Evolutionary conservation across 306 rosid genomes (phyloP), one percentile per base, ranked within the genome.

Genomic region (Pueraria montana): DNA sequence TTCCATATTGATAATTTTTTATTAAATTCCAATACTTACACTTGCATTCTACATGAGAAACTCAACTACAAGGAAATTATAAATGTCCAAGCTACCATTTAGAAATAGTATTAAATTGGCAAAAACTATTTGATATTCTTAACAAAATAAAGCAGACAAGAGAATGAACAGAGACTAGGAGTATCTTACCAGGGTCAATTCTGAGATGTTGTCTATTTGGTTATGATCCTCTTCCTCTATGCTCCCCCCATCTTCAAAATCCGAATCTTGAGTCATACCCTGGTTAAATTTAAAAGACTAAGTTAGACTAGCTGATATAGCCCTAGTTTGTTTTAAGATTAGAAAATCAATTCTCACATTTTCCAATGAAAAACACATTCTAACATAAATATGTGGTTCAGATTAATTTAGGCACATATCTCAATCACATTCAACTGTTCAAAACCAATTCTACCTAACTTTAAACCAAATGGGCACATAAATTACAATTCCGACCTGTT

Each of bases 231-330:
- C 34, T 30, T 30, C 34, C 34, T 30, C 34, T 30, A 30, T 30
- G 34, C 34, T 30, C 34, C 34, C 34, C 34, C 34, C 34, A 30
- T 30, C 87, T 67, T 89, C 89, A 78, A 74, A 73, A 63, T 90
- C 89, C 76, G 64, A 62, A 87, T 88, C 90, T 83, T 86, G 82
- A 65, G 92, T 76, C 83, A 82, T 58, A 59, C 90, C 96, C 98
- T 96, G 46, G 86, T 45, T 70, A 72, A 53, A 24, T 50, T 84
- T 61, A 82, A 82, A 83, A 45, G 14, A 72, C 27, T 16, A 83
- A 82, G 43, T 73, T 21, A 45, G 38, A 59, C 61, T 53, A 71
- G 36, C 56, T 46, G 58, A 79, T 78, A 80, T 17, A 63, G 32
- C 38, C 40, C 68, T 62, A 14, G 46, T 30, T 61, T 63, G 20